Evolutionary conservation across 352 stramenopile genomes (phyloP), one percentile per base, ranked within the genome.

Genomic region (Blastocystis sp.): DNA sequence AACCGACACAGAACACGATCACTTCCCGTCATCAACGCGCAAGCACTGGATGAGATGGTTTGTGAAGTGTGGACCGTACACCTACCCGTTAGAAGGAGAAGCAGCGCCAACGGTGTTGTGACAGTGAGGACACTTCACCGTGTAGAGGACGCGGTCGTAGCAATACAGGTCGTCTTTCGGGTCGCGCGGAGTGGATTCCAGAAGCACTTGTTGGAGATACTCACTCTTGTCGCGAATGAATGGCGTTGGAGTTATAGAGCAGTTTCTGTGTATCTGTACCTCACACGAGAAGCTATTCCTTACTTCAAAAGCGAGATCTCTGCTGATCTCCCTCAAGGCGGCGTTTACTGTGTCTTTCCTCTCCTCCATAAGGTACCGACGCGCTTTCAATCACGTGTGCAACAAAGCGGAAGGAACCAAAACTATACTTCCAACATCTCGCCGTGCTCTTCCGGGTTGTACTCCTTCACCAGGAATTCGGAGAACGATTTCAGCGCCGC

Each of bases 401-500:
- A 16, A 55, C 9, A 55, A 55, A 55, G 16, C 45, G 16, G 16
- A 55, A 16, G 45, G 6, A 55, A 16, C 9, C 45, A 50, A 31
- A 9, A 81, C 50, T 88, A 37, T 41, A 88, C 78, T 66, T 78
- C 65, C 26, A 88, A 35, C 78, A 88, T 88, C 37, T 88, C 78
- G 24, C 78, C 78, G 55, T 88, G 78, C 62, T 88, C 51, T 79
- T 88, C 78, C 33, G 78, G 78, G 33, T 88, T 78, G 65, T 92
- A 92, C 24, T 96, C 96, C 91, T 97, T 95, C 71, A 98, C 93
- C 91, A 98, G 94, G 78, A 97, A 94, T 91, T 97, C 92, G 3
- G 95, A 98, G 91, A 98, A 98, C 29, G 93, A 91, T 88, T 94
- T 95, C 31, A 98, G 93, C 89, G 96, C 94, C 41, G 96, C 94